Conservation (phyloP, 2,329 filamentous ascomycete genomes). For the Fusarium burgessii region DNA sequence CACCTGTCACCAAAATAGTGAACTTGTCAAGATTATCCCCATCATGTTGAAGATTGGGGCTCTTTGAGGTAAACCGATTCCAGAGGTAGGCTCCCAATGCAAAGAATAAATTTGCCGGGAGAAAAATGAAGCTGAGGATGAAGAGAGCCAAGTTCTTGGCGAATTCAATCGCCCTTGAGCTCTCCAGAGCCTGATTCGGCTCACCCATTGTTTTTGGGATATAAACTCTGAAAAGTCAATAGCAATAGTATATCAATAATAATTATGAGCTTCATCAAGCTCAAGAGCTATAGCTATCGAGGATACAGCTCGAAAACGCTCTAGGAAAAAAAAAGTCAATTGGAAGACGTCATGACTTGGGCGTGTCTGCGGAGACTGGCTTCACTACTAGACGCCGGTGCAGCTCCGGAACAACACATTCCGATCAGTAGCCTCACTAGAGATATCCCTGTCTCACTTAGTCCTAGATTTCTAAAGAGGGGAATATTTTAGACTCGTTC, state of each 20-base stretch:
- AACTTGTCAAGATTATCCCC: conserved; percentile 24
- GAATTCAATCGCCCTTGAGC: conserved; percentile 9
- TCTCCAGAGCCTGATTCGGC: background rate
- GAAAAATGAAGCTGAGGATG: conserved; percentile 24
- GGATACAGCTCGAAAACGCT: background rate
- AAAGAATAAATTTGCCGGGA: conserved; percentile 7
- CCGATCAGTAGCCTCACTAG: background rate
- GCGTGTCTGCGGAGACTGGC: conserved; percentile 11
- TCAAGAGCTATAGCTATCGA: background rate
- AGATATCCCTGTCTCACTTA: background rate
- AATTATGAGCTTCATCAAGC: background rate
- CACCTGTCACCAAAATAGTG: conserved; percentile 77
- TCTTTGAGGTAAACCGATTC: background rate
- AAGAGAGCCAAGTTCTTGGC: conserved; percentile 31
- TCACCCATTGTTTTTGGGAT: background rate
- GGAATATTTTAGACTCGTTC: background rate
- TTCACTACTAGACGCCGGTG: background rate
- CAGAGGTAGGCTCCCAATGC: conserved; percentile 21
- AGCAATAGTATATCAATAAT: background rate
- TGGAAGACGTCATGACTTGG: conserved; percentile 40
- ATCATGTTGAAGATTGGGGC: background rate
- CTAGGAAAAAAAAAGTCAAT: conserved; percentile 10
- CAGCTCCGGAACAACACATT: conserved; percentile 8
- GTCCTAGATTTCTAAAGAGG: background rate
- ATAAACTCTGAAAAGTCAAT: background rate